These are phyloP conservation scores for Penicillium vulpinum DNA, from an alignment of 2,329 filamentous ascomycete genomes.

Conservation along the genomic window DNA sequence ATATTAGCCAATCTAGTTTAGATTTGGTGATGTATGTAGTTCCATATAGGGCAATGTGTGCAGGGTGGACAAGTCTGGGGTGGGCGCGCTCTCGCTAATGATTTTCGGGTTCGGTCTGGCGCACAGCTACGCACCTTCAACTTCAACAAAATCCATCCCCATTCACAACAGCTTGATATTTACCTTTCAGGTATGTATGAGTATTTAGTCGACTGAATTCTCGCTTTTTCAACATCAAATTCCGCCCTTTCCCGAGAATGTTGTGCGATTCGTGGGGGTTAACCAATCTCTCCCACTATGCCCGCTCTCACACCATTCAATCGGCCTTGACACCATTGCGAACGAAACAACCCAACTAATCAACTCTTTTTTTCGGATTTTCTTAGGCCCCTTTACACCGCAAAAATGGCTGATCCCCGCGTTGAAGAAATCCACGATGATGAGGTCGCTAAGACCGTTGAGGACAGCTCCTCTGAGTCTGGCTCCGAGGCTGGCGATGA, in stretches of 20 bases:
- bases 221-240: constrained; percentile 22
- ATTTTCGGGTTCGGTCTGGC: constrained; percentile 44
- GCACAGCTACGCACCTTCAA: constrained; percentile 43
- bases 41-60: constrained; percentile 32
- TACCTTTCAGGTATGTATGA: constrained; percentile 37
- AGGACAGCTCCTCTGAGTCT: constrained; percentile 57
- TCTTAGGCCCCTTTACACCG: constrained; percentile 11
- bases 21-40: constrained; percentile 8
- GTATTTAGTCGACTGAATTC: constrained; percentile 17
- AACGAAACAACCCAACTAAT: constrained; percentile 2
- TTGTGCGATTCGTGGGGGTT: constrained; percentile 28
- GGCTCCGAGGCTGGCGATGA: constrained; percentile 57
- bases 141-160: constrained; percentile 40
- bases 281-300: constrained; percentile 17
- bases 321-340: constrained; percentile 6
- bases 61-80: constrained; percentile 24
- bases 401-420: constrained; percentile 88
- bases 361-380: not conserved
- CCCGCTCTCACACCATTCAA: constrained; percentile 19
- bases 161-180: constrained; percentile 38
- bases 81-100: constrained; percentile 46
- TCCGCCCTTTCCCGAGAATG: constrained; percentile 25
- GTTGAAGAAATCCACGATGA: constrained; percentile 95
- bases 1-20: not conserved
- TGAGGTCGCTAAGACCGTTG: constrained; percentile 79